These are phyloP conservation scores for Corylus heterophylla DNA, from an alignment of 306 rosid genomes.

Conservation along the genomic window DNA sequence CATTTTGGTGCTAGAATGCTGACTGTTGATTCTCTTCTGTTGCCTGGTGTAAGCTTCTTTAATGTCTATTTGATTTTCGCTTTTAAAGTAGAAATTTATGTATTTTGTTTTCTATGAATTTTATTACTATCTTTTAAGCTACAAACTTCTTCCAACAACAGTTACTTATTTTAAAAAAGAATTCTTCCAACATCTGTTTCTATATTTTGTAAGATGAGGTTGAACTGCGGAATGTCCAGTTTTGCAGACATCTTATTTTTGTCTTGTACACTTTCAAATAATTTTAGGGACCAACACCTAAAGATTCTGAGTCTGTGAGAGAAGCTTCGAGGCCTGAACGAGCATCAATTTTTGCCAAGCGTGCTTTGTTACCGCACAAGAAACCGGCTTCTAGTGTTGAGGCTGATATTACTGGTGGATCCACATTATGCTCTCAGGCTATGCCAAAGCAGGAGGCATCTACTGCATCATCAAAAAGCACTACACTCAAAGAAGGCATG, in stretches of 20 bases:
- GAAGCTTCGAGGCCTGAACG: slow-evolving; percentile 70
- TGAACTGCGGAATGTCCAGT: background rate
- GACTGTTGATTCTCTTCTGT: slow-evolving; percentile 74
- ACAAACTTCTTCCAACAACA: slow-evolving; percentile 5
- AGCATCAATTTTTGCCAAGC: slow-evolving; percentile 54
- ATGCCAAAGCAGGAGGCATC: slow-evolving; percentile 83
- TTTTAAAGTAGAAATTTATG: slow-evolving; percentile 7
- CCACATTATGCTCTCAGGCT: slow-evolving; percentile 70
- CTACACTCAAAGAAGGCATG: slow-evolving; percentile 65
- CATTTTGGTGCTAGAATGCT: slow-evolving; percentile 78
- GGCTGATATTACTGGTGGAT: slow-evolving; percentile 86
- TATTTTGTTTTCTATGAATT: background rate
- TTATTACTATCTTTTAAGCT: slow-evolving; percentile 2
- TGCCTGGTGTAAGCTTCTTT: slow-evolving; percentile 79
- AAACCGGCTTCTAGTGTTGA: slow-evolving; percentile 88
- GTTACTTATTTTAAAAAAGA: too few relatives aligned
- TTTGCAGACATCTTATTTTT: background rate
- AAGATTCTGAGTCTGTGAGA: slow-evolving; percentile 60
- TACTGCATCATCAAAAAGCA: slow-evolving; percentile 77
- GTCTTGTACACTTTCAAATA: slow-evolving; percentile 19
- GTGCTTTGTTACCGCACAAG: slow-evolving; percentile 58
- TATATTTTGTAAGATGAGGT: background rate
- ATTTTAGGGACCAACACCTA: slow-evolving; percentile 56
- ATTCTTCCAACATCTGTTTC: background rate
- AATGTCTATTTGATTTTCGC: slow-evolving; percentile 10